phyloP scores from a whole-genome alignment of 768 basidiomycete species.

The Lactifluus pinguis region DNA sequence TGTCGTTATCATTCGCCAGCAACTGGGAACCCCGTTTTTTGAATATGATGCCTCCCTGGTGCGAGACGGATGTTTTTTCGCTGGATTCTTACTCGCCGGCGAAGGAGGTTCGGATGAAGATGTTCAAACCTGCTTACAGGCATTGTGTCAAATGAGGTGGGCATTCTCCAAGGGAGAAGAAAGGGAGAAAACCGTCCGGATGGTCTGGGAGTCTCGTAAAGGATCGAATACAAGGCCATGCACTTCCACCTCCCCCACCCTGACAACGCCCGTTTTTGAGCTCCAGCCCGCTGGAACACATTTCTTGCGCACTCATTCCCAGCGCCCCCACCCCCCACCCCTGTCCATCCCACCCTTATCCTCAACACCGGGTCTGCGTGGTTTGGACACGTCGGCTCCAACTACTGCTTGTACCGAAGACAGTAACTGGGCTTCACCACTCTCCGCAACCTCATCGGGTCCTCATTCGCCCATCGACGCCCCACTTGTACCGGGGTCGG shows the following conservation, averaged over 20 bases:
- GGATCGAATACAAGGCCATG: conserved; percentile 5
- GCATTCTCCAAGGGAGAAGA: conserved; percentile 67
- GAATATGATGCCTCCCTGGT: conserved; percentile 80
- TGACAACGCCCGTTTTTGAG: conserved; percentile 8
- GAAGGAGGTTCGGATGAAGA: conserved; percentile 47
- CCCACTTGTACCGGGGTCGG: background rate
- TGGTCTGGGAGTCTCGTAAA: conserved; percentile 34
- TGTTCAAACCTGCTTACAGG: conserved; percentile 51
- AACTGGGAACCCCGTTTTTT: conserved; percentile 52
- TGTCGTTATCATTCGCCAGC: conserved; percentile 40
- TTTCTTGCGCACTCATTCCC: conserved; percentile 8
- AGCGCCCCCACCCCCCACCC: conserved; percentile 18
- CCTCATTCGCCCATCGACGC: conserved; percentile 16
- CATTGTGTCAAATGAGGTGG: conserved; percentile 81
- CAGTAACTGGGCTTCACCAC: conserved; percentile 17
- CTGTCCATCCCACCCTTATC: conserved; percentile 14
- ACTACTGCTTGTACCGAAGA: conserved; percentile 17
- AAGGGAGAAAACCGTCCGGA: conserved; percentile 50
- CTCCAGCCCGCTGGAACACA: conserved; percentile 6
- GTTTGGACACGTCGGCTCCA: conserved; percentile 13
- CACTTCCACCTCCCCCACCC: background rate
- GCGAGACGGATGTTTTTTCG: conserved; percentile 85
- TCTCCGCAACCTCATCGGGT: conserved; percentile 15
- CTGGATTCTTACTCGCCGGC: conserved; percentile 62
- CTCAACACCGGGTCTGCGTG: background rate